Conservation (phyloP, 2,329 filamentous ascomycete genomes). For the Fusarium sp. region DNA sequence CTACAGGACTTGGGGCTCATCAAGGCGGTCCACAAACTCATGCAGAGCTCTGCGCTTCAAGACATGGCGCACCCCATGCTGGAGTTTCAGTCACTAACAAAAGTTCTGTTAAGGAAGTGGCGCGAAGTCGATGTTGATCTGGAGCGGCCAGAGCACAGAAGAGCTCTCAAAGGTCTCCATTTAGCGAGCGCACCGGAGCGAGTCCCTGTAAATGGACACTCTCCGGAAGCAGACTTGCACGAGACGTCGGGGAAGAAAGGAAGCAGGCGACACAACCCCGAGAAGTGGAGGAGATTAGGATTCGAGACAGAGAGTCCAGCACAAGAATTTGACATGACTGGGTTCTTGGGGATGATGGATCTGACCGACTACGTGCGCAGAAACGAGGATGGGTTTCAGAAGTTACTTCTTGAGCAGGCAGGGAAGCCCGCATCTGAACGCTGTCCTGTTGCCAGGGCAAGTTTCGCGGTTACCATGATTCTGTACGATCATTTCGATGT, state of each 20-base stretch:
- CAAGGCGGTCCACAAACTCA: constrained; percentile 88
- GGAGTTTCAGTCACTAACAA: constrained; percentile 93
- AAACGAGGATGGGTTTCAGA: constrained; percentile 92
- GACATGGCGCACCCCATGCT: constrained; percentile 90
- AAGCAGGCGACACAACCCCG: constrained; percentile 80
- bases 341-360: constrained; percentile 97
- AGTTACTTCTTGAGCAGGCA: constrained; percentile 89
- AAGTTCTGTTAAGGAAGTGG: constrained; percentile 89
- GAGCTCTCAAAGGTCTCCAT: constrained; percentile 87
- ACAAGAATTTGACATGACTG: constrained; percentile 84
- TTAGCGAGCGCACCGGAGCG: constrained; percentile 79
- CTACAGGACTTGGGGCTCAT: constrained; percentile 94
- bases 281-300: constrained; percentile 92
- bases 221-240: constrained; percentile 52
- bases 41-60: constrained; percentile 92
- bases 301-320: constrained; percentile 92
- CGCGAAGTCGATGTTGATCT: constrained; percentile 84
- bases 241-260: constrained; percentile 62
- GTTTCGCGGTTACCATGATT: constrained; percentile 85
- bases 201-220: constrained; percentile 54
- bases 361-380: constrained; percentile 92
- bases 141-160: constrained; percentile 86
- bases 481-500: constrained; percentile 97
- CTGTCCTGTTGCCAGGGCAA: constrained; percentile 88
- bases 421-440: constrained; percentile 75